Evolutionary conservation across 768 basidiomycete genomes (phyloP).

Genomic region (Tylopilus felleus): DNA sequence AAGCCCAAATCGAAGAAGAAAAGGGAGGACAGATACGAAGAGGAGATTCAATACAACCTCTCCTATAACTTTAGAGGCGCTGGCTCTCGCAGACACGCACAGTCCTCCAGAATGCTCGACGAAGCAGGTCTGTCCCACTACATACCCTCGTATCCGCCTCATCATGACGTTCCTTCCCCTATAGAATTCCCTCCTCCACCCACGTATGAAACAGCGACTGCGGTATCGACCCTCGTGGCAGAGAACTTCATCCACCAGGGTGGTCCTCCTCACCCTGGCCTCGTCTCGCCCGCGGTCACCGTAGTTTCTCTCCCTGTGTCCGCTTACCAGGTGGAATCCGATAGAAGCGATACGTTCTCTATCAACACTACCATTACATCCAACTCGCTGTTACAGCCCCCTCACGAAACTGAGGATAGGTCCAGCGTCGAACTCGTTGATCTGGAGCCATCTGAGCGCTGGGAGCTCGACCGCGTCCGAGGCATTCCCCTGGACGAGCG

Average conservation of each 20-base stretch:
- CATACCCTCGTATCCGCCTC: background rate
- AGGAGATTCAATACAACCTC: constrained; percentile 37
- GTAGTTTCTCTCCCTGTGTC: constrained; percentile 24
- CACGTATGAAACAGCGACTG: constrained; percentile 58
- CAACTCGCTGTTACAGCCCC: constrained; percentile 15
- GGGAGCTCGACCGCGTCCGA: constrained; percentile 43
- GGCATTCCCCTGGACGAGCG: constrained; percentile 43
- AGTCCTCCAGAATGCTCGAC: constrained; percentile 26
- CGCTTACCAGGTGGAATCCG: constrained; percentile 11
- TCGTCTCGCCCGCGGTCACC: constrained; percentile 23
- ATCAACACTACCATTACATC: constrained; percentile 18
- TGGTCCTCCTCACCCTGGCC: constrained; percentile 24
- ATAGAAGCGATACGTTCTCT: constrained; percentile 25
- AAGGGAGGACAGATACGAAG: constrained; percentile 44
- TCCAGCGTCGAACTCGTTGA: constrained; percentile 54
- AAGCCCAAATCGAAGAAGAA: constrained; percentile 41
- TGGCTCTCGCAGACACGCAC: constrained; percentile 25
- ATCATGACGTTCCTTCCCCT: constrained; percentile 34
- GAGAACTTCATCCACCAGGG: constrained; percentile 35
- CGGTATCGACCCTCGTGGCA: constrained; percentile 41
- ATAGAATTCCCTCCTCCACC: constrained; percentile 70
- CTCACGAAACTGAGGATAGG: constrained; percentile 41
- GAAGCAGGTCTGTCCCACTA: constrained; percentile 30
- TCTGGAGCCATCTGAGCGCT: constrained; percentile 39
- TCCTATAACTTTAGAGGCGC: constrained; percentile 31